Percentiles rank a stretch among this genome's conserved stretches.
These are phyloP conservation scores for Dipteronia sinensis DNA, from an alignment of 345 rosid genomes.

Conservation along the genomic window DNA sequence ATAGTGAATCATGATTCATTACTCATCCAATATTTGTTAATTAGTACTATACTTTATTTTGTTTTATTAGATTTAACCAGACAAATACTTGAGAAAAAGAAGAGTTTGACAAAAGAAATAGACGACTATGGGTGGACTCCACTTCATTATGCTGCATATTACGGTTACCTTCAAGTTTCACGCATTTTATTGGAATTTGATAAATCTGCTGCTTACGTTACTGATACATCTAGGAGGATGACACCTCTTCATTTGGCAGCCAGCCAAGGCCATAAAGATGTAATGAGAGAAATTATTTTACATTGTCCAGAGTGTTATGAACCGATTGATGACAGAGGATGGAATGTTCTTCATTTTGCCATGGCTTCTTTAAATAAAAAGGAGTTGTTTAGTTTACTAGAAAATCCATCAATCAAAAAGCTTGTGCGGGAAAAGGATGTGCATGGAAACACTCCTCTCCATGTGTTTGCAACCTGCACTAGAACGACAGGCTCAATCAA, in stretches of 20 bases:
- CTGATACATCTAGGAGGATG: background rate
- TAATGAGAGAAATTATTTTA: background rate
- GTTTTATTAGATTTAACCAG: background rate
- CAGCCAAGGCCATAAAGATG: background rate
- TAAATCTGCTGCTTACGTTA: background rate
- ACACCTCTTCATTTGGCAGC: background rate
- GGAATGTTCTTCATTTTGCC: slow-evolving; percentile 4
- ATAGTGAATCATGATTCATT: too few species aligned
- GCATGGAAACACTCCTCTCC: slow-evolving; percentile 1
- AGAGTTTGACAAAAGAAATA: background rate
- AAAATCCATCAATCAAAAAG: background rate
- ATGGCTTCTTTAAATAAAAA: slow-evolving; percentile 1
- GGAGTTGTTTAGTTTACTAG: background rate
- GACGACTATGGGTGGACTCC: background rate
- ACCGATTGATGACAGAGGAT: background rate
- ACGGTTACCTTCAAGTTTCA: background rate
- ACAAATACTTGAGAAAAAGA: background rate
- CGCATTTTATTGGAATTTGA: background rate
- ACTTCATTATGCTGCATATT: background rate
- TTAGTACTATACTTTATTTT: too few species aligned
- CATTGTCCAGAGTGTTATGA: background rate
- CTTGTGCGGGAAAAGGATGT: background rate
- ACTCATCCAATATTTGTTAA: too few species aligned
- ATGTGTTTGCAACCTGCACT: background rate
- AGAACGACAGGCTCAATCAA: background rate